Conservation (phyloP, 768 basidiomycete genomes). For the Mycena rosella region DNA sequence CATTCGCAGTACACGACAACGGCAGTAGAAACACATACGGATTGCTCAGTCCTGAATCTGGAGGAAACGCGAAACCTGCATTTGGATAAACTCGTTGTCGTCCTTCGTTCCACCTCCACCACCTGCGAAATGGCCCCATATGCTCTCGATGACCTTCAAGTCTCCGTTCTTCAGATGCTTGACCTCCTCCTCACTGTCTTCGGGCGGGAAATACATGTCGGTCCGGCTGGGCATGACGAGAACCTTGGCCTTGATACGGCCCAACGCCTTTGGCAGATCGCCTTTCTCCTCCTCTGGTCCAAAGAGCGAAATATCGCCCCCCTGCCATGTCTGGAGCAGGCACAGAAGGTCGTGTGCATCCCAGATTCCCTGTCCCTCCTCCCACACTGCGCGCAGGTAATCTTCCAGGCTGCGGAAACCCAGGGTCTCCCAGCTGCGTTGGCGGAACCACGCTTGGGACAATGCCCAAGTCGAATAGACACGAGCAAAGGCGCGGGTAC, state of each 20-base stretch:
- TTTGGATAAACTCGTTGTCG: slow-evolving; percentile 28
- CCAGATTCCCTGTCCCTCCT: background rate
- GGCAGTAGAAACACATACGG: too few relatives aligned
- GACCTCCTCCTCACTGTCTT: slow-evolving; percentile 32
- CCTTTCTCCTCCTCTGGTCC: slow-evolving; percentile 32
- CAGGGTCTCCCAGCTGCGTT: slow-evolving; percentile 31
- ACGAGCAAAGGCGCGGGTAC: slow-evolving; percentile 27
- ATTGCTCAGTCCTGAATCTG: background rate
- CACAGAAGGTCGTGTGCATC: slow-evolving; percentile 34
- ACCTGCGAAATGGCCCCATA: slow-evolving; percentile 35
- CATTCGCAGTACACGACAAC: too few relatives aligned
- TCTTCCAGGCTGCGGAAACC: slow-evolving; percentile 27
- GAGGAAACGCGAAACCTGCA: slow-evolving; percentile 17
- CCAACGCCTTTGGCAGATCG: slow-evolving; percentile 33
- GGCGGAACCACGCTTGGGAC: slow-evolving; percentile 34
- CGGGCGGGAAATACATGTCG: slow-evolving; percentile 33
- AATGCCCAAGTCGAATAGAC: slow-evolving; percentile 35
- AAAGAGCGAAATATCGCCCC: slow-evolving; percentile 30
- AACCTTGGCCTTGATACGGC: slow-evolving; percentile 26
- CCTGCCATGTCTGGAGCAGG: slow-evolving; percentile 30
- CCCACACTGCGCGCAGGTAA: slow-evolving; percentile 24
- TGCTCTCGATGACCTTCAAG: slow-evolving; percentile 34
- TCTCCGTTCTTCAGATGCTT: slow-evolving; percentile 31
- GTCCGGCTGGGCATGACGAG: slow-evolving; percentile 34
- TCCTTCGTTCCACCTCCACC: slow-evolving; percentile 32